Conservation (phyloP, 805 yeast genomes). For the Cyberlindnera maritima region DNA sequence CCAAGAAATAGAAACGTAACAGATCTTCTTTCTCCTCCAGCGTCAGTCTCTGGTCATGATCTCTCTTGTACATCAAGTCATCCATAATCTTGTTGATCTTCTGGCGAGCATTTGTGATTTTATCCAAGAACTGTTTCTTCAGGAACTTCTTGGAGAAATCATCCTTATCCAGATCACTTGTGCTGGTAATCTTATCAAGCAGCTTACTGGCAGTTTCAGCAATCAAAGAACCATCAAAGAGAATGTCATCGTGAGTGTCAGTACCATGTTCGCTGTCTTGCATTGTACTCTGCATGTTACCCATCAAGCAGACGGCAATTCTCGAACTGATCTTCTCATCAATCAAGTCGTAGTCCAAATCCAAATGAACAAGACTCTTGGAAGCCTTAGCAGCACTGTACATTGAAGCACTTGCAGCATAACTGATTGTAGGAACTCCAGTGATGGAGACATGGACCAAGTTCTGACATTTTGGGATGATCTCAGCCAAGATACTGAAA, state of each 20-base stretch:
- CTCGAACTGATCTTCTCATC: constrained; percentile 64
- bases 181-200: constrained; percentile 38
- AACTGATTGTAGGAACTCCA: constrained; percentile 58
- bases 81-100: constrained; percentile 49
- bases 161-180: constrained; percentile 26
- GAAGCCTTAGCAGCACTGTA: constrained; percentile 69
- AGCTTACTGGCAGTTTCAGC: constrained; percentile 73
- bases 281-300: constrained; percentile 66
- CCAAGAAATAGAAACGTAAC: constrained; percentile 64
- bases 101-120: constrained; percentile 37
- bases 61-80: constrained; percentile 56
- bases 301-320: constrained; percentile 76
- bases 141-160: constrained; percentile 36
- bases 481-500: constrained; percentile 59
- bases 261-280: constrained; percentile 28
- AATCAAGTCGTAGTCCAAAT: constrained; percentile 59
- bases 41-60: constrained; percentile 39
- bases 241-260: constrained; percentile 51
- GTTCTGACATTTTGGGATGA: constrained; percentile 63
- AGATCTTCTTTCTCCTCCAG: constrained; percentile 74
- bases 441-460: constrained; percentile 67
- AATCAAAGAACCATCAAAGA: constrained; percentile 72
- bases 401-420: constrained; percentile 60
- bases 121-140: constrained; percentile 38
- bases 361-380: constrained; percentile 61